phyloP scores from a whole-genome alignment of 805 yeast species.

The Vanderwaltozyma yarrowii region DNA sequence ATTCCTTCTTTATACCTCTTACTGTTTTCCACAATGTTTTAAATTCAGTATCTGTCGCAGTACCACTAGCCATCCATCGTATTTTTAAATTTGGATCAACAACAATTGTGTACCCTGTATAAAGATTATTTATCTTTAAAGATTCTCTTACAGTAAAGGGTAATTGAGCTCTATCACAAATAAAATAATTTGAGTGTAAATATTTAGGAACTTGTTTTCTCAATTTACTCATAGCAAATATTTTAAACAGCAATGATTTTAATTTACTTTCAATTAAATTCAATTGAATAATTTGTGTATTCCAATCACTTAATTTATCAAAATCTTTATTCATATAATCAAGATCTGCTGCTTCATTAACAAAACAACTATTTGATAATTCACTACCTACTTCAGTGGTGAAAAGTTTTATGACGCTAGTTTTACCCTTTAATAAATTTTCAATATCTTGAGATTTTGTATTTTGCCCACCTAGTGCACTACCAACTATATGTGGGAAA shows the following conservation, averaged over 20 bases:
- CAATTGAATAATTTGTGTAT: slow-evolving; percentile 63
- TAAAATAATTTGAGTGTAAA: slow-evolving; percentile 49
- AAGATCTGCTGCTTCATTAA: slow-evolving; percentile 24
- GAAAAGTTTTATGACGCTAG: slow-evolving; percentile 23
- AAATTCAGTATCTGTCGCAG: slow-evolving; percentile 57
- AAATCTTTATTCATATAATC: slow-evolving; percentile 10
- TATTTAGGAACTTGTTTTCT: slow-evolving; percentile 36
- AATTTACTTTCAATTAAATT: slow-evolving; percentile 64
- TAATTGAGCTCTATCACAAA: slow-evolving; percentile 51
- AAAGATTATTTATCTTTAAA: slow-evolving; percentile 59
- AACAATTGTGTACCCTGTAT: slow-evolving; percentile 74
- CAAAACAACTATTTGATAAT: slow-evolving; percentile 52
- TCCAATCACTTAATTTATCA: slow-evolving; percentile 5
- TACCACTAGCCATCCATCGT: slow-evolving; percentile 89
- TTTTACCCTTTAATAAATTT: slow-evolving; percentile 20
- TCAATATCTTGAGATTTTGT: slow-evolving; percentile 21
- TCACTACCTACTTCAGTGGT: slow-evolving; percentile 49
- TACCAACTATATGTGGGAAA: slow-evolving; percentile 71
- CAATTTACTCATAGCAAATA: slow-evolving; percentile 36
- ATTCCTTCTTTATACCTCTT: slow-evolving; percentile 45
- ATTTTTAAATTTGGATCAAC: slow-evolving; percentile 66
- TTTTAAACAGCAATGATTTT: slow-evolving; percentile 53
- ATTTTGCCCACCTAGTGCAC: slow-evolving; percentile 33
- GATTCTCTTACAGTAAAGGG: slow-evolving; percentile 46
- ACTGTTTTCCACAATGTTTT: slow-evolving; percentile 52